Conservation (phyloP, 176 grass and related monocot species). For the Eleusine coracana region DNA sequence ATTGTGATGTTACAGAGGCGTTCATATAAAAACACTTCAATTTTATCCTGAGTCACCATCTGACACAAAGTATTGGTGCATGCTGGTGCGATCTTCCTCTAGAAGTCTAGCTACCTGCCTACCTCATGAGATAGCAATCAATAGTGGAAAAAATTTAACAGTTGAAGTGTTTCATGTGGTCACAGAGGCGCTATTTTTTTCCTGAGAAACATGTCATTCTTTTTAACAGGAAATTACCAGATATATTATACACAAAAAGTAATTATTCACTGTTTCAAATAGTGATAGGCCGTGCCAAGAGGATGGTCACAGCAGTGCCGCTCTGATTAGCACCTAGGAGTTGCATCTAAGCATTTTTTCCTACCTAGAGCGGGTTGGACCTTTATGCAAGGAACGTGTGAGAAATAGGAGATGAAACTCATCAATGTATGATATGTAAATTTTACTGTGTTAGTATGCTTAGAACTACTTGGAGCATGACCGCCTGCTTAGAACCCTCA, state of each 20-base stretch:
- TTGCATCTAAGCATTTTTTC: background rate
- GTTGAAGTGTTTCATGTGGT: too few species aligned
- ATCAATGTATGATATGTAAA: background rate
- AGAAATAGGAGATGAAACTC: background rate
- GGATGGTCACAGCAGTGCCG: background rate
- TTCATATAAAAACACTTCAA: too few species aligned
- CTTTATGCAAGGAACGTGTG: background rate
- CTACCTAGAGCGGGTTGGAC: background rate
- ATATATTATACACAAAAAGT: background rate
- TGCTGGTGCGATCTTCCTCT: background rate
- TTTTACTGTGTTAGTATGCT: background rate
- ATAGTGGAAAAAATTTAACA: background rate
- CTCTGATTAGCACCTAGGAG: background rate
- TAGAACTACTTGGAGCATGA: background rate
- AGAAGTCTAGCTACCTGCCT: background rate
- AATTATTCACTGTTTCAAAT: background rate
- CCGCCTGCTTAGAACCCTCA: background rate
- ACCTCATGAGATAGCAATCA: too few species aligned
- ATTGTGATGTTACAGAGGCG: background rate
- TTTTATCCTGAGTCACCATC: background rate
- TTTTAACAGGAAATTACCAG: background rate
- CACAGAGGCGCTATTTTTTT: slow-evolving; percentile 36
- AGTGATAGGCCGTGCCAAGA: background rate
- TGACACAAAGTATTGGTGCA: background rate
- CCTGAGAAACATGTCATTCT: slow-evolving; percentile 1